These are phyloP conservation scores for Solanum pennellii DNA, from an alignment of 257 asterid genomes.

Conservation along the genomic window DNA sequence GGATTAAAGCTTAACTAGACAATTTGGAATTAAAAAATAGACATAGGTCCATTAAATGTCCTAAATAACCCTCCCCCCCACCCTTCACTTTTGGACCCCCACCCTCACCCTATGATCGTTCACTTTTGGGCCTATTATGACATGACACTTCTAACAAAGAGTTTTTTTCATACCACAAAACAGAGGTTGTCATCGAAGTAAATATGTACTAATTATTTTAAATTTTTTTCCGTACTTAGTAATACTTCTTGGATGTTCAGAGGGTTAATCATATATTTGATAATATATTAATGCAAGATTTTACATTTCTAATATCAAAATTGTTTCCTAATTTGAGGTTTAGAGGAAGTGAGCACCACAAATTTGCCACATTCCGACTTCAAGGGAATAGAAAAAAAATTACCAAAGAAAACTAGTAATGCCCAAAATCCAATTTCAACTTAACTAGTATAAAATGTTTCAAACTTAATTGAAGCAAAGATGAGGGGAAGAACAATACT, in stretches of 20 bases:
- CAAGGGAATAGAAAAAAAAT: neutral
- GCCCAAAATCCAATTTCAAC: neutral
- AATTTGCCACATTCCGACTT: neutral
- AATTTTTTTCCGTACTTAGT: neutral
- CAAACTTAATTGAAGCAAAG: neutral
- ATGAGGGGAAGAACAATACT: neutral
- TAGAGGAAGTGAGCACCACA: neutral
- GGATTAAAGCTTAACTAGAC: neutral
- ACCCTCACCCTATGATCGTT: rapidly evolving
- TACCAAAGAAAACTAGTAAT: neutral
- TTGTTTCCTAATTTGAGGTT: neutral
- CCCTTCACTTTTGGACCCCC: too few species aligned
- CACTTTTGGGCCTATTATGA: too few species aligned
- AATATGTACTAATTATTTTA: neutral
- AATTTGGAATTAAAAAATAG: neutral
- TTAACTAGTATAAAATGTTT: neutral
- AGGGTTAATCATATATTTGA: neutral
- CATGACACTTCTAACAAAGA: neutral
- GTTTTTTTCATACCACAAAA: too few species aligned
- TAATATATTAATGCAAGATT: neutral
- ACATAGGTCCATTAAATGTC: neutral
- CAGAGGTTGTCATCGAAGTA: neutral
- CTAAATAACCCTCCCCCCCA: neutral
- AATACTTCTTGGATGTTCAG: neutral
- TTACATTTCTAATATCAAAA: neutral